Base-by-base conservation (phyloP, 75 land plant genomes). In the Cunninghamia lanceolata region DNA sequence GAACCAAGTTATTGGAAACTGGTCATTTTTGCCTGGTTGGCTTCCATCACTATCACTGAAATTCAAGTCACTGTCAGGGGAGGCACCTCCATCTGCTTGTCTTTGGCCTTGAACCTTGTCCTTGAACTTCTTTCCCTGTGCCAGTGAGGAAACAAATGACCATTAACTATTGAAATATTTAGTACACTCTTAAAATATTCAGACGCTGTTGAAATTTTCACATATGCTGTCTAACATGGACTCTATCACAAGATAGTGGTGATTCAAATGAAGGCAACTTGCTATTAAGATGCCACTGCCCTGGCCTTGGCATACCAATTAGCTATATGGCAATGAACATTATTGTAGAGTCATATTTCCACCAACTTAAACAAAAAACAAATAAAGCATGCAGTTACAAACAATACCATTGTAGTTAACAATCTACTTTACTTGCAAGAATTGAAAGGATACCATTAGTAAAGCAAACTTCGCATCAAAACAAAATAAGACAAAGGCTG, bases 101-200 rank as follows among this genome's bases (percentile, higher is more conserved):
- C 63, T 89, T 28, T 93, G 92, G 86, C 89, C 92, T 78, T 94
- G 97, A 50, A 93, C 89, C 85, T 98, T 96, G 85, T 98, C 96
- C 88, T 98, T 98, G 91, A 98, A 98, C 84, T 96, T 97, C 91
- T 95, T 98, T 40, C 96, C 95, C 99, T 97, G 85, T 86, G 86
- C 28, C 76, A 32, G 52, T 36, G 34, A 45, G 46, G 82, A 11
- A 63, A 63, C 68, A 63, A 63, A 25, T 63, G 68, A 63, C 6
- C 68, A 25, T 7, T 63, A 28, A 63, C 68, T 28, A 63, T 19
- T 59, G 66, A 59, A 59, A 59, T 4, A 59, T 59, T 19, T 59
- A 59, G 50, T 13, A 9, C 13, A 9, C 10, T 9, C 10, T 9
- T 46, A 9, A 46, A 46, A 46, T 50, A 50, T 13, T 50, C 28